These are phyloP conservation scores for Aphanomyces cochlioides DNA, from an alignment of 352 stramenopile species.

Conservation along the genomic window DNA sequence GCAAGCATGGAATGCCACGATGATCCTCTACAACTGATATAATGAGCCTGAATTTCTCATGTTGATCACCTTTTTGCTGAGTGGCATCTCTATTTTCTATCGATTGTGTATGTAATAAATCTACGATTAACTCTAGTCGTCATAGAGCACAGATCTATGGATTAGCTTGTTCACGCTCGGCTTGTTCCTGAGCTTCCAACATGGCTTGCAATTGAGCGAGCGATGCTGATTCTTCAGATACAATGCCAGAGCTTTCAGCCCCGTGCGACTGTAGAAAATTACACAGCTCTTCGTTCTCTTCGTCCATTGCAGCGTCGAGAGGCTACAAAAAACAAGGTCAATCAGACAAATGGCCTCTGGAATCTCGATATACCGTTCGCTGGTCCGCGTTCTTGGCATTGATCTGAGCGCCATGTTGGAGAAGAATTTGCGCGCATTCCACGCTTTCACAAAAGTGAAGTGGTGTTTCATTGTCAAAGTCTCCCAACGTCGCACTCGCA, in stretches of 20 bases:
- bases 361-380: conserved; percentile 40
- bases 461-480: conserved; percentile 65
- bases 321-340: conserved; percentile 36
- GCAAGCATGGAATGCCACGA: conserved; percentile 27
- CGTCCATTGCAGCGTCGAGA: conserved; percentile 58
- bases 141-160: too few species aligned
- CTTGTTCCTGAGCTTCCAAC: conserved; percentile 16
- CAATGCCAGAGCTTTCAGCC: conserved; percentile 47
- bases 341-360: neutral
- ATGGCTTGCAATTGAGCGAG: conserved; percentile 31
- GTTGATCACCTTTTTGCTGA: conserved; percentile 61
- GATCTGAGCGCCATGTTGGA: conserved; percentile 52
- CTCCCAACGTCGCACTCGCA: conserved; percentile 45
- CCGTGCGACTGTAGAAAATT: conserved; percentile 47
- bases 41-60: conserved; percentile 72
- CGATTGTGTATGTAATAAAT: neutral
- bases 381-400: conserved; percentile 61
- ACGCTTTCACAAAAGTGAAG: conserved; percentile 60
- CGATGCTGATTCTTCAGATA: conserved; percentile 36
- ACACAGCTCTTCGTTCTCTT: conserved; percentile 53
- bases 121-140: conserved; percentile 1
- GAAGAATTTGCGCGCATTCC: conserved; percentile 51
- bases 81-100: conserved; percentile 31
- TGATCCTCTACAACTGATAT: conserved; percentile 73
- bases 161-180: neutral